Conservation (phyloP, 441 rosid genomes). For the Manihot esculenta region DNA sequence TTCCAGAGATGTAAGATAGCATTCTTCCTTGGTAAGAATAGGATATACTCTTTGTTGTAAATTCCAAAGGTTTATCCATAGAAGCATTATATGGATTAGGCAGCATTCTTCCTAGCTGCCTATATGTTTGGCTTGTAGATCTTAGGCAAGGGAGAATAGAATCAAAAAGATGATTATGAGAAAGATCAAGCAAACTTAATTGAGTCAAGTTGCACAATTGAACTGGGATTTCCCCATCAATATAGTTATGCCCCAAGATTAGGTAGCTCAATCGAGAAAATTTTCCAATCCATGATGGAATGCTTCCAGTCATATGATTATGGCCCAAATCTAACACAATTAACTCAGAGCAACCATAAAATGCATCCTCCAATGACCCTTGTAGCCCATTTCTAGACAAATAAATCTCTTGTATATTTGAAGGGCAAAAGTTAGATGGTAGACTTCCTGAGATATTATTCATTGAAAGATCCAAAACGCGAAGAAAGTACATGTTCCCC, state of each 20-base stretch:
- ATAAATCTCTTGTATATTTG: not conserved
- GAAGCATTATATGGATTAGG: too few relatives aligned
- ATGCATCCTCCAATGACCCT: not conserved
- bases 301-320: not conserved
- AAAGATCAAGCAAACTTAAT: not conserved
- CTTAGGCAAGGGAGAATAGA: not conserved
- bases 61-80: not conserved
- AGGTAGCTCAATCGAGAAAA: too few relatives aligned
- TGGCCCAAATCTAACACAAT: slow-evolving; percentile 13
- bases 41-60: not conserved
- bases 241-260: too few relatives aligned
- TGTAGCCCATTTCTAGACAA: not conserved
- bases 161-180: not conserved
- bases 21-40: not conserved
- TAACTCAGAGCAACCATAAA: not conserved
- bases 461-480: slow-evolving; percentile 16
- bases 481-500: slow-evolving; percentile 4
- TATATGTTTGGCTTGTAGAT: not conserved
- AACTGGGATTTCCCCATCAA: too few relatives aligned
- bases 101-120: not conserved
- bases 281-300: too few relatives aligned
- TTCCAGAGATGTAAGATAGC: not conserved
- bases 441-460: slow-evolving; percentile 19
- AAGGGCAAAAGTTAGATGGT: slow-evolving; percentile 12
- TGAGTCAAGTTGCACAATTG: too few relatives aligned